Evolutionary conservation across 345 rosid genomes (phyloP), one percentile per base, ranked within the genome.

Genomic region (Hirschfeldia incana): DNA sequence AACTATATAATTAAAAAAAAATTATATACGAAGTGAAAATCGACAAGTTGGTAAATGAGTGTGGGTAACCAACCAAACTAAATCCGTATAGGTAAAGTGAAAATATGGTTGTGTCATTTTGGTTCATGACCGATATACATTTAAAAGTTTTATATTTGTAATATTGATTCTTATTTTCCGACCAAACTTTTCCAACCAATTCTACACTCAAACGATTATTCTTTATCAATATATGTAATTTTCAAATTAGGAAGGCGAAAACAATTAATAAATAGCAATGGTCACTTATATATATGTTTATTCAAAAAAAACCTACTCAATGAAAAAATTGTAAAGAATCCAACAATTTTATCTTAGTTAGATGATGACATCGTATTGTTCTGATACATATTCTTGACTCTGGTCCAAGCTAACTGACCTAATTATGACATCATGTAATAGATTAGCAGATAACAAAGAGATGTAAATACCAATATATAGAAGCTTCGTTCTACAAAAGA

Each of bases 61-160:
- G 81, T 78, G 71, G 76, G 76, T 78, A 78, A 78, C 66, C 81
- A 78, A 78, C 29, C 76, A 71, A 65, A 37, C 44, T 28, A 37
- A 71, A 37, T 66, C 71, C 36, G 72, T 53, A 53, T 64, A 58
- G 66, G 71, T 77, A 16, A 55, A 64, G 71, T 64, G 71, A 64
- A 64, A 27, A 55, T 55, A 77, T 55, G 58, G 80, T 77, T 33
- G 65, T 65, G 65, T 65, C 59, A 51, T 63, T 70, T 69, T 77
- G 27, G 64, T 69, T 62, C 15, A 69, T 62, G 69, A 7, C 6
- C 62, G 69, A 60, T 30, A 39, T 59, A 42, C 13, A 4, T 2
- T 6, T 36, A n/a, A 67, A 27, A 39, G 11, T 29, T 59, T 2
- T 29, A 29, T 29, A 8, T 77, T 33, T 15, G 36, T 51, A 70